Evolutionary conservation across 83 land plant genomes (phyloP).

Genomic region (Thuja plicata): DNA sequence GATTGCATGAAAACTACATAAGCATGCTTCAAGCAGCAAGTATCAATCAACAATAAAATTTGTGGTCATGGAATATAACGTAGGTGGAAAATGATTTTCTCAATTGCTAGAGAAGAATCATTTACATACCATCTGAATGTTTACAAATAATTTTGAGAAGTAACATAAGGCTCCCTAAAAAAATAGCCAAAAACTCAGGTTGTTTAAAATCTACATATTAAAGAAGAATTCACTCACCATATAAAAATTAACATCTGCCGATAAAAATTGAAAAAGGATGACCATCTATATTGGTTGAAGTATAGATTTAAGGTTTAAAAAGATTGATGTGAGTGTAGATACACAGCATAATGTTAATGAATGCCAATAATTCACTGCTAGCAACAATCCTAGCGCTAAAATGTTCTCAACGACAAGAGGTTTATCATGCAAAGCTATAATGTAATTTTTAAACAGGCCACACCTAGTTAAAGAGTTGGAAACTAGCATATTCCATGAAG

Average conservation of each 20-base stretch:
- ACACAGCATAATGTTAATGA: not conserved
- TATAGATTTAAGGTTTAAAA: not conserved
- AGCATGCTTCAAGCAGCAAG: not conserved
- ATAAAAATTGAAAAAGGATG: not conserved
- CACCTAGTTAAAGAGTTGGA: not conserved
- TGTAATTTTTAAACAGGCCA: not conserved
- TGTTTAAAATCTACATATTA: too few species aligned
- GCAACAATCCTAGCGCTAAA: not conserved
- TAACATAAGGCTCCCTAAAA: not conserved
- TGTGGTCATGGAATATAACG: not conserved
- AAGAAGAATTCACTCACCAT: not conserved
- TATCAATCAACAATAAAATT: not conserved
- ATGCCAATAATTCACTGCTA: not conserved
- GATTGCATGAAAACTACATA: not conserved
- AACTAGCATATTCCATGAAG: too few species aligned
- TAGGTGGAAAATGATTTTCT: not conserved
- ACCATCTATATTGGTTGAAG: too few species aligned
- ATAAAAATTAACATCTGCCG: not conserved
- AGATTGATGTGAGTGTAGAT: not conserved
- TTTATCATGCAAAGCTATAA: not conserved
- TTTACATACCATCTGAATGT: not conserved
- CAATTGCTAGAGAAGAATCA: not conserved
- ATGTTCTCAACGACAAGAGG: not conserved
- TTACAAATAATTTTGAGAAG: not conserved
- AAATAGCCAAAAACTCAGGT: not conserved